Percentiles rank a stretch among this genome's conserved stretches.
phyloP scores from a whole-genome alignment of 164 flowering plant genomes.

The Nymphaea colorata region DNA sequence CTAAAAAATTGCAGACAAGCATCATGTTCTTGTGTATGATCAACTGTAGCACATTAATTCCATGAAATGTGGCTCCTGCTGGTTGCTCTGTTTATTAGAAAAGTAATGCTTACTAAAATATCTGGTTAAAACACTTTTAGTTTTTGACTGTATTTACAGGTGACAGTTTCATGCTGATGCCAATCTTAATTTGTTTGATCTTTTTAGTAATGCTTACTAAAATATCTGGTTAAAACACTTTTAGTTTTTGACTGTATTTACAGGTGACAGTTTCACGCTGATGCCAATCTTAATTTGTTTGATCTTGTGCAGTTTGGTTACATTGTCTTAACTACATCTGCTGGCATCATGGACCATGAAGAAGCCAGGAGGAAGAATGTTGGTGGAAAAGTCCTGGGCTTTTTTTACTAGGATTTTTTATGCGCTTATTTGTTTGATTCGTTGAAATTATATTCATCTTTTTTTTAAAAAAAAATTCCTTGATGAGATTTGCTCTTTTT shows the following conservation, averaged over 20 bases:
- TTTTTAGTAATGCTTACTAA: too few relatives aligned
- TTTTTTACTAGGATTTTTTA: constrained; percentile 27
- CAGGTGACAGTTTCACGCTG: neutral
- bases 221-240: neutral
- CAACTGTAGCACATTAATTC: too few relatives aligned
- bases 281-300: neutral
- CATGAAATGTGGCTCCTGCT: too few relatives aligned
- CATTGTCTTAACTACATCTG: constrained; percentile 53
- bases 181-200: neutral
- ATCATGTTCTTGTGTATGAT: too few relatives aligned
- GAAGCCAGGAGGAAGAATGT: constrained; percentile 57
- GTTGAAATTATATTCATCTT: too few relatives aligned
- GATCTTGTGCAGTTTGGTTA: constrained; percentile 35
- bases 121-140: neutral
- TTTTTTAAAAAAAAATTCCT: too few relatives aligned
- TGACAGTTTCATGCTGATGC: neutral
- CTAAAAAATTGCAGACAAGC: too few relatives aligned
- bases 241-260: neutral
- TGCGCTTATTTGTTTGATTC: too few relatives aligned
- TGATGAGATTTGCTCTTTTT: too few relatives aligned
- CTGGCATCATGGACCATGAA: constrained; percentile 59
- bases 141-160: neutral
- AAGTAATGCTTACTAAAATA: too few relatives aligned
- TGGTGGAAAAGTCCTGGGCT: constrained; percentile 54
- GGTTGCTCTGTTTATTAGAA: too few relatives aligned